These are phyloP conservation scores for Entomortierella beljakovae DNA, from an alignment of 192 early-diverging fungal genomes.

Conservation along the genomic window DNA sequence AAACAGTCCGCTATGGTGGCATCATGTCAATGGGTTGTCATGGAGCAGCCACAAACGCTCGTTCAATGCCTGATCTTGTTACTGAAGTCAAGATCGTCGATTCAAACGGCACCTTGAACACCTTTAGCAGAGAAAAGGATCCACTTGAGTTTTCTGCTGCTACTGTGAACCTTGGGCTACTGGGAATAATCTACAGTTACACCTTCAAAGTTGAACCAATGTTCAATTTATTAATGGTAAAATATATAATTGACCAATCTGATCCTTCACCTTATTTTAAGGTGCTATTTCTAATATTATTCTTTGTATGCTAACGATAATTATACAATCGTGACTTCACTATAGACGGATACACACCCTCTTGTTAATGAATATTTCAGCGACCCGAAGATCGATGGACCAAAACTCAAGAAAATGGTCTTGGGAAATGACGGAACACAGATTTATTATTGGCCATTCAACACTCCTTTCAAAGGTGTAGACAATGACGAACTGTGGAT, in stretches of 20 bases:
- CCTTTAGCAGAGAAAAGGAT: slow-evolving; percentile 30
- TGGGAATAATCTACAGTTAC: slow-evolving; percentile 53
- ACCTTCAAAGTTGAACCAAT: slow-evolving; percentile 50
- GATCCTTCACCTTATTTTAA: background rate
- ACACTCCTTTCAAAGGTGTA: slow-evolving; percentile 2
- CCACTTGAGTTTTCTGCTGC: slow-evolving; percentile 42
- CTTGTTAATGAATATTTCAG: slow-evolving; percentile 11
- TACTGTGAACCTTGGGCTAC: slow-evolving; percentile 46
- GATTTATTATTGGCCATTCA: slow-evolving; percentile 56
- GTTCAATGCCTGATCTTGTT: slow-evolving; percentile 44
- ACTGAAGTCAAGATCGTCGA: slow-evolving; percentile 44
- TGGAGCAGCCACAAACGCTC: slow-evolving; percentile 36
- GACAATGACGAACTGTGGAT: slow-evolving; percentile 50
- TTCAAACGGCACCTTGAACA: slow-evolving; percentile 27
- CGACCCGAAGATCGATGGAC: slow-evolving; percentile 1
- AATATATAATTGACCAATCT: background rate
- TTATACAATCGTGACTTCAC: no score
- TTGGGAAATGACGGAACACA: slow-evolving; percentile 35
- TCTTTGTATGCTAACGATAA: no score
- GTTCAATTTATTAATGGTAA: slow-evolving; percentile 55
- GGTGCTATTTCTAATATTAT: no score
- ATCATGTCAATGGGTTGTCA: slow-evolving; percentile 38
- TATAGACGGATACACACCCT: slow-evolving; percentile 35
- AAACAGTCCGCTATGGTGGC: slow-evolving; percentile 26
- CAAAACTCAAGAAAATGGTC: slow-evolving; percentile 31